Evolutionary conservation across 805 yeast species (phyloP).

Genomic region (Zygoascus flipseniorum): DNA sequence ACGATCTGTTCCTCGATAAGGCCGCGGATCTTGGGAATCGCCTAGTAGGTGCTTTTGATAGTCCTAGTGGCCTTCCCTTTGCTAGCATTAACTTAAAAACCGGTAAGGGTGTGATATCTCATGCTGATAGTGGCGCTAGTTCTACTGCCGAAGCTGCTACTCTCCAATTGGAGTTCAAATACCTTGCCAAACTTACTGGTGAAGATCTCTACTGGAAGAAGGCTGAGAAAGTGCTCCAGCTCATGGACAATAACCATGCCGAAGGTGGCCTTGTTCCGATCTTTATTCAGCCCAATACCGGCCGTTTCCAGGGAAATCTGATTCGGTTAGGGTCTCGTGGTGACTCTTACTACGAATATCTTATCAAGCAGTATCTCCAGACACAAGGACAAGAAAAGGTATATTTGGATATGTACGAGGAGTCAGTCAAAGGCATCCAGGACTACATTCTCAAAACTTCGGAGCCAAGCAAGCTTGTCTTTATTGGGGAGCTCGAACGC

Average conservation of each 20-base stretch:
- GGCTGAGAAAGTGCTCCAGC: constrained; percentile 64
- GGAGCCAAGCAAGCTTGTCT: constrained; percentile 53
- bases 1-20: constrained; percentile 63
- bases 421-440: constrained; percentile 69
- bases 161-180: constrained; percentile 79
- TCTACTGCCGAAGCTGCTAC: constrained; percentile 89
- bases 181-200: constrained; percentile 71
- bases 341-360: constrained; percentile 86
- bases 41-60: constrained; percentile 58
- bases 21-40: constrained; percentile 76
- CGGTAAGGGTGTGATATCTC: constrained; percentile 51
- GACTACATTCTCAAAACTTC: constrained; percentile 55
- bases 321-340: constrained; percentile 88
- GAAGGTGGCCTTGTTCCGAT: constrained; percentile 78
- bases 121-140: constrained; percentile 66
- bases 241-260: constrained; percentile 57
- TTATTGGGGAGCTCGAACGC: constrained; percentile 64
- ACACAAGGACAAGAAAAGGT: constrained; percentile 53
- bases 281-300: constrained; percentile 65
- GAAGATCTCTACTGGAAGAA: constrained; percentile 69
- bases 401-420: constrained; percentile 68
- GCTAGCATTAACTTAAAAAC: constrained; percentile 66
- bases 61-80: constrained; percentile 64
- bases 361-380: constrained; percentile 77
- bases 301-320: constrained; percentile 50